phyloP scores from a whole-genome alignment of 2,329 filamentous ascomycete genomes.

The Thielaviopsis cerberus region DNA sequence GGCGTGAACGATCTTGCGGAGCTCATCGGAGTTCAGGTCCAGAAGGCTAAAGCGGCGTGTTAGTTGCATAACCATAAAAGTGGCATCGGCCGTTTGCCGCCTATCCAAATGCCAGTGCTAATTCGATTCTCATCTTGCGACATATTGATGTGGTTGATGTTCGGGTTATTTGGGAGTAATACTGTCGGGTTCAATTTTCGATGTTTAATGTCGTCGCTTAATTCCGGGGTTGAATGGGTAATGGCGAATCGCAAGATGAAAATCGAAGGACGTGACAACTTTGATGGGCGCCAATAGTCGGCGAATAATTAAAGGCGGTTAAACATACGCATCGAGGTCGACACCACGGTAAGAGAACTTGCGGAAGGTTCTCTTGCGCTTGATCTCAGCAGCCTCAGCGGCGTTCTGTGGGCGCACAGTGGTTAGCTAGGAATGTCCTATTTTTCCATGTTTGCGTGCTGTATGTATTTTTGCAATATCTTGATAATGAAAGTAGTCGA shows the following conservation, averaged over 20 bases:
- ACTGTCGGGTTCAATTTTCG: background rate
- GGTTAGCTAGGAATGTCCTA: conserved; percentile 7
- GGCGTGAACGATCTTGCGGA: conserved; percentile 98
- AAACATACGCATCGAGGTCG: conserved; percentile 92
- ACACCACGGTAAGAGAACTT: conserved; percentile 99
- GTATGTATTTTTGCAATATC: background rate
- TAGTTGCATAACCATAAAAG: background rate
- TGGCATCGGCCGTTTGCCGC: background rate
- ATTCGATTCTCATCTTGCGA: background rate
- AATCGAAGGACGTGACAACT: background rate
- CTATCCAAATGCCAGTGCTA: background rate
- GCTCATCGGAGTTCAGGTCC: conserved; percentile 94
- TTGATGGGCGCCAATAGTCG: background rate
- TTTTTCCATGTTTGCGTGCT: background rate
- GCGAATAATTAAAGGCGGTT: background rate
- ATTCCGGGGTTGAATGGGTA: background rate
- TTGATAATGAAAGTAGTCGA: background rate
- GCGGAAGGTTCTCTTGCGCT: conserved; percentile 98
- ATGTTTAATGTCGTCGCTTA: background rate
- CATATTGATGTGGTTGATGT: background rate
- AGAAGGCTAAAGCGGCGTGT: conserved; percentile 53
- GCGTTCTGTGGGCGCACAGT: conserved; percentile 47
- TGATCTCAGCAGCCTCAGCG: conserved; percentile 96
- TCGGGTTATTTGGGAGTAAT: background rate
- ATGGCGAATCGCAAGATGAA: background rate